Evolutionary conservation across 352 stramenopile species (phyloP).

Genomic region (Phytophthora ramorum): DNA sequence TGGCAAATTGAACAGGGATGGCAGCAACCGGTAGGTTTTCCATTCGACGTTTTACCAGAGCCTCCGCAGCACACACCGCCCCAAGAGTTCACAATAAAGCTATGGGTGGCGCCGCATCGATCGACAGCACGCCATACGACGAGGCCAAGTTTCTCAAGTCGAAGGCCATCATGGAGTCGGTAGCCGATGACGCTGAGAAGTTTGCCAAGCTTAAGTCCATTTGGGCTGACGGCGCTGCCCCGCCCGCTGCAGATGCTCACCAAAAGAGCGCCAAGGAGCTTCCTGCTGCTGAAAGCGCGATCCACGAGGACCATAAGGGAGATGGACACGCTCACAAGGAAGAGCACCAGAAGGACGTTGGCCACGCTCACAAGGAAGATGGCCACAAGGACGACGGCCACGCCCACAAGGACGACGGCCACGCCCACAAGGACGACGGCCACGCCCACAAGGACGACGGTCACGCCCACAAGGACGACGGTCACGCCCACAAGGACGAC

Average conservation of each 20-base stretch:
- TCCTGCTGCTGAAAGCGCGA: slow-evolving; percentile 8
- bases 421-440: background rate
- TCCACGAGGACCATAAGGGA: slow-evolving; percentile 11
- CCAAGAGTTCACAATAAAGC: background rate
- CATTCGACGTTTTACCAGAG: slow-evolving; percentile 35
- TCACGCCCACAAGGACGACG: background rate
- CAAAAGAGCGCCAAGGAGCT: slow-evolving; percentile 50
- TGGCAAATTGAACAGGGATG: background rate
- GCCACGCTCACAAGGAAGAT: slow-evolving; percentile 16
- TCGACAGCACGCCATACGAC: slow-evolving; percentile 69
- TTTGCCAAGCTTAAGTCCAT: slow-evolving; percentile 77
- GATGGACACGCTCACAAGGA: slow-evolving; percentile 16
- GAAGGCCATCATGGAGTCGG: slow-evolving; percentile 72
- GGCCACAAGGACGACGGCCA: slow-evolving; percentile 16
- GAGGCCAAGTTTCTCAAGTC: slow-evolving; percentile 73
- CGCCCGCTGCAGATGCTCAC: slow-evolving; percentile 27
- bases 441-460: background rate
- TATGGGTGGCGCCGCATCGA: slow-evolving; percentile 63
- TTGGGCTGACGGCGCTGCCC: slow-evolving; percentile 43
- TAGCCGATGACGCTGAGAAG: slow-evolving; percentile 65
- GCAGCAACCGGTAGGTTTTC: background rate
- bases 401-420: background rate
- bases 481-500: background rate
- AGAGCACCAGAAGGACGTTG: slow-evolving; percentile 16
- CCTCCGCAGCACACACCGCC: slow-evolving; percentile 16